A percentile compares a stretch with the other conserved stretches of the same genome.
Evolutionary conservation across 1,284 basidiomycete genomes (phyloP).

Genomic region (Baeospora myosura): DNA sequence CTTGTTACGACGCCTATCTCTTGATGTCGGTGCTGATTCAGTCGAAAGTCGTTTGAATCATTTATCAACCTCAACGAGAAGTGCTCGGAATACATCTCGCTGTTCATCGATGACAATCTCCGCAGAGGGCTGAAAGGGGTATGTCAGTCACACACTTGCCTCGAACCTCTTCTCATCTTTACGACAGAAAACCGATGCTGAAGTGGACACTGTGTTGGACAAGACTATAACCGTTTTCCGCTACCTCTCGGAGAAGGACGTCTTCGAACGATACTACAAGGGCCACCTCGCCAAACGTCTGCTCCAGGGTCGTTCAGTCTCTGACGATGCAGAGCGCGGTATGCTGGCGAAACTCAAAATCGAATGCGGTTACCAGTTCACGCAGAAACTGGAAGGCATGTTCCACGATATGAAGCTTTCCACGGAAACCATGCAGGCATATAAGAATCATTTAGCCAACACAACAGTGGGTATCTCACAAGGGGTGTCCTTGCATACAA

Average conservation of each 20-base stretch:
- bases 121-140: slow-evolving; percentile 95
- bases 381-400: slow-evolving; percentile 98
- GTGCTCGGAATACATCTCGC: slow-evolving; percentile 89
- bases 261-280: slow-evolving; percentile 98
- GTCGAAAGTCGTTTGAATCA: slow-evolving; percentile 76
- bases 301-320: slow-evolving; percentile 80
- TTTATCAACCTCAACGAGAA: slow-evolving; percentile 90
- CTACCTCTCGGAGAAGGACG: slow-evolving; percentile 92
- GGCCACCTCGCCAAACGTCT: slow-evolving; percentile 90
- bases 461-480: slow-evolving; percentile 43
- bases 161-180: slow-evolving; percentile 8
- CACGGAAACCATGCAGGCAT: slow-evolving; percentile 75
- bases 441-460: slow-evolving; percentile 53
- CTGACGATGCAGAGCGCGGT: slow-evolving; percentile 94
- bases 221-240: slow-evolving; percentile 96
- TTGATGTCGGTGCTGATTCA: no score
- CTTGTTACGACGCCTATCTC: no score
- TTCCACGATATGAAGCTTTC: slow-evolving; percentile 96
- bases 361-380: slow-evolving; percentile 95
- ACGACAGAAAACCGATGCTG: slow-evolving; percentile 84
- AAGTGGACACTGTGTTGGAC: slow-evolving; percentile 84
- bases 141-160: slow-evolving; percentile 21
- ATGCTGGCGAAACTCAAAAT: slow-evolving; percentile 99
- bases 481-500: no score
- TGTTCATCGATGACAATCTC: slow-evolving; percentile 96